Evolutionary conservation across 2,329 filamentous ascomycete genomes (phyloP).

Genomic region (Cladosporium colombiae): DNA sequence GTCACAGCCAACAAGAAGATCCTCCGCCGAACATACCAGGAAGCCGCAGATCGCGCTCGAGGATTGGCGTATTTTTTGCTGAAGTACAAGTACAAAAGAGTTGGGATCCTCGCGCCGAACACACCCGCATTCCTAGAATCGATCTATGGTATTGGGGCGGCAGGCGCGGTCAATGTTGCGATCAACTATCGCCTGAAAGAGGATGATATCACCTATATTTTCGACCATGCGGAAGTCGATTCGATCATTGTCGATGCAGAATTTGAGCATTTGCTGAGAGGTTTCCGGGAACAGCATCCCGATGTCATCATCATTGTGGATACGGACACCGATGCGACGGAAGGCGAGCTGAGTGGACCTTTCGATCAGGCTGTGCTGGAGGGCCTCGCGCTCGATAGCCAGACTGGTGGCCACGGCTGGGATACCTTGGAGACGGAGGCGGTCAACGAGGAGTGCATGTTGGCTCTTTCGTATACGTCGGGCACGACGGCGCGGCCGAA

Average conservation of each 20-base stretch:
- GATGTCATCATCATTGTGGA: slow-evolving; percentile 75
- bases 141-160: slow-evolving; percentile 83
- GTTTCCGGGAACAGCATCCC: slow-evolving; percentile 63
- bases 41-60: slow-evolving; percentile 81
- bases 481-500: slow-evolving; percentile 91
- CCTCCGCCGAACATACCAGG: slow-evolving; percentile 74
- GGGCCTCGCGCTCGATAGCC: slow-evolving; percentile 70
- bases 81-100: slow-evolving; percentile 70
- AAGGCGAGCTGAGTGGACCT: slow-evolving; percentile 72
- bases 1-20: slow-evolving; percentile 74
- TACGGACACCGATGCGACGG: slow-evolving; percentile 75
- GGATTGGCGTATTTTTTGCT: slow-evolving; percentile 86
- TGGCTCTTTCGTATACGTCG: slow-evolving; percentile 90
- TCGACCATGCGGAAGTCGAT: slow-evolving; percentile 84
- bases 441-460: slow-evolving; percentile 73
- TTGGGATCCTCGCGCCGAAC: slow-evolving; percentile 87
- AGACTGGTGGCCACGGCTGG: slow-evolving; percentile 73
- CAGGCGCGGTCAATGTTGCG: slow-evolving; percentile 70
- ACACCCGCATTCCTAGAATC: slow-evolving; percentile 92
- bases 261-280: slow-evolving; percentile 68
- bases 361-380: slow-evolving; percentile 84
- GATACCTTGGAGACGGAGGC: slow-evolving; percentile 69
- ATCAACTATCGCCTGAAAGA: slow-evolving; percentile 75
- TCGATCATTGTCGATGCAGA: slow-evolving; percentile 84
- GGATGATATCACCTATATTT: slow-evolving; percentile 88